phyloP scores from a whole-genome alignment of 2,329 filamentous ascomycete genomes.

The Scytalidium lignicola region DNA sequence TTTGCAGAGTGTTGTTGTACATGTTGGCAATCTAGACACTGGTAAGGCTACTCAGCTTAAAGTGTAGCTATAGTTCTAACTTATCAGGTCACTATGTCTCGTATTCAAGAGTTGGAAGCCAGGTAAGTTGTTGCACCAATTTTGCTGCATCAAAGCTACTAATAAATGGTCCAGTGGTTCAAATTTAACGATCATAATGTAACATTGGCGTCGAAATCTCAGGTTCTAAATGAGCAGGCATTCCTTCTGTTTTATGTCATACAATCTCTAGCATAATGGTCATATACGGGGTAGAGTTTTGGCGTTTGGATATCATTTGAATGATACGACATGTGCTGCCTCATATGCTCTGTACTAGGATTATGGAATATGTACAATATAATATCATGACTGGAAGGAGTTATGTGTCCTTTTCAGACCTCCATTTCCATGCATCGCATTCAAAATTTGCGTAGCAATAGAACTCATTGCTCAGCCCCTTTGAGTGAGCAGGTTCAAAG shows the following conservation, averaged over 20 bases:
- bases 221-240: constrained; percentile 80
- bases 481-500: constrained; percentile 64
- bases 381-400: neutral
- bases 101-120: constrained; percentile 77
- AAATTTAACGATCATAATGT: constrained; percentile 95
- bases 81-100: constrained; percentile 72
- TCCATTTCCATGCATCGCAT: constrained; percentile 46
- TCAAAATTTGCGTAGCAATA: constrained; percentile 77
- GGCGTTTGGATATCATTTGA: constrained; percentile 1
- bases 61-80: constrained; percentile 10
- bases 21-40: constrained; percentile 87
- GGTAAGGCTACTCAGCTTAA: constrained; percentile 33
- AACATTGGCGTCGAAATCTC: constrained; percentile 73
- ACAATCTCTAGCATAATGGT: constrained; percentile 46
- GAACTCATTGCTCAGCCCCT: constrained; percentile 75
- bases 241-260: constrained; percentile 88
- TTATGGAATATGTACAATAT: neutral
- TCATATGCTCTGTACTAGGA: neutral
- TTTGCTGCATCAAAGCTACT: neutral
- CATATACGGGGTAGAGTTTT: neutral
- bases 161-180: constrained; percentile 64
- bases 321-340: neutral
- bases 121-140: constrained; percentile 39
- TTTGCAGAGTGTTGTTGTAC: constrained; percentile 82
- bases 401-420: neutral